Conservation (phyloP, 2,329 filamentous ascomycete genomes). For the Botryotinia calthae region DNA sequence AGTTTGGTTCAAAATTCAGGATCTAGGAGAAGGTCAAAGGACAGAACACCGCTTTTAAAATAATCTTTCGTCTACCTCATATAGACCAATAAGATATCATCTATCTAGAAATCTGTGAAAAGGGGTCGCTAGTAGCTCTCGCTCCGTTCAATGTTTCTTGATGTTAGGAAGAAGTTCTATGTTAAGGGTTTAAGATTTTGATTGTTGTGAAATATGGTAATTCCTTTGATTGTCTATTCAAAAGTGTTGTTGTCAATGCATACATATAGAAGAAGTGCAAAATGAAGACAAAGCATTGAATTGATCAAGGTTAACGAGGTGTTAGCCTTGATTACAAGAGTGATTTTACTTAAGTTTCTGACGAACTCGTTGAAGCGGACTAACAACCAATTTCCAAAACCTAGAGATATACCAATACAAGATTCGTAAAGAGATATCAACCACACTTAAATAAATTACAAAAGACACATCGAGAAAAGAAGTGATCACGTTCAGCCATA, state of each 20-base stretch:
- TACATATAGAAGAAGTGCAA: too few species aligned
- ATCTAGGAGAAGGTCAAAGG: background rate
- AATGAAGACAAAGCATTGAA: background rate
- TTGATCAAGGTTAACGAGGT: too few species aligned
- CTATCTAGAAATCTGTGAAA: background rate
- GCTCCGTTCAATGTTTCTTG: background rate
- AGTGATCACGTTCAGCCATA: too few species aligned
- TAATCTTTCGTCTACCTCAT: background rate
- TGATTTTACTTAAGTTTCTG: too few species aligned
- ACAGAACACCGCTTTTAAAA: background rate
- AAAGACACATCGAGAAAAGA: too few species aligned
- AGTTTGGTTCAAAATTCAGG: background rate
- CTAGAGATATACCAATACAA: background rate
- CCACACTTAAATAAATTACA: background rate
- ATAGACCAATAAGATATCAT: rapidly evolving
- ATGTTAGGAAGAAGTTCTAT: background rate
- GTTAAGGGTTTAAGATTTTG: background rate
- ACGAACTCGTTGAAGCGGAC: background rate
- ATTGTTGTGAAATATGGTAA: background rate
- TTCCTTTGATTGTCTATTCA: background rate
- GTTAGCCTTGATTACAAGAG: too few species aligned
- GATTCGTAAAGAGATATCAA: background rate
- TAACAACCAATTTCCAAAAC: too few species aligned
- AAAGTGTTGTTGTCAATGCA: too few species aligned
- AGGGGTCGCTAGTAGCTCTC: background rate